Base-by-base conservation (phyloP, 768 basidiomycete genomes). In the Xerocomus potaroensis region DNA sequence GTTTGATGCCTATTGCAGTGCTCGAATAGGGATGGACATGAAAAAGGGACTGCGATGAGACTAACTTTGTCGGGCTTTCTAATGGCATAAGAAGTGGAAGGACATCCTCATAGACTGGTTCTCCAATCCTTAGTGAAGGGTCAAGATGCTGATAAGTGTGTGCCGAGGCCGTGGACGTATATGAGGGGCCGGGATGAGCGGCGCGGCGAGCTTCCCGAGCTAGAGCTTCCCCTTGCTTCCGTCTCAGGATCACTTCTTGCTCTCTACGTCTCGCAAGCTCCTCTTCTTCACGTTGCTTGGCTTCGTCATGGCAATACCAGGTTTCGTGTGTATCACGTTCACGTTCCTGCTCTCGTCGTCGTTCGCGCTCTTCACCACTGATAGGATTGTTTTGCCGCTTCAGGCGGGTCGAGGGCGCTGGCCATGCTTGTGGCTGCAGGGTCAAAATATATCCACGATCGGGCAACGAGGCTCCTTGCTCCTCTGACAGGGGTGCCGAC, bases 31-130 rank as follows among this genome's bases (percentile, higher is more conserved):
- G 52, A 14, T 72, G 57, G 27, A 73, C 65, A 51, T 79, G 22
- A 62, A 53, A 34, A 16, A 49, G 51, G 48, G 50, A 41, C 71
- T 70, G 5, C 64, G 72, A 53, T 76, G 71, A 36, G 67, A 76
- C 80, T 57, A 71, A 77, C 58, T 70, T 69, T 16, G 71, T 72
- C 29, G 84, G 85, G 52, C 73, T 83, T 63, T 88, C 80, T 12
- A 85, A 64, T n/a, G 86, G 83, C 69, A 85, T 71, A 26, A 69
- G 57, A 30, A 64, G 59, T 15, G 74, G 74, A 19, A 58, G 48
- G 7, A 18, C 60, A 14, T 64, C 63, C 47, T 62, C 61, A 53
- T 68, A 62, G 29, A 64, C 24, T 15, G 49, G 46, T 47, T 65
- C 55, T 43, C 61, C 60, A 14, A 57, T 54, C 53, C 65, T 69